A percentile compares a stretch with the other conserved stretches of the same genome.
Evolutionary conservation across 129 eudicot species (phyloP).

Genomic region (Heracleum sosnowskyi): DNA sequence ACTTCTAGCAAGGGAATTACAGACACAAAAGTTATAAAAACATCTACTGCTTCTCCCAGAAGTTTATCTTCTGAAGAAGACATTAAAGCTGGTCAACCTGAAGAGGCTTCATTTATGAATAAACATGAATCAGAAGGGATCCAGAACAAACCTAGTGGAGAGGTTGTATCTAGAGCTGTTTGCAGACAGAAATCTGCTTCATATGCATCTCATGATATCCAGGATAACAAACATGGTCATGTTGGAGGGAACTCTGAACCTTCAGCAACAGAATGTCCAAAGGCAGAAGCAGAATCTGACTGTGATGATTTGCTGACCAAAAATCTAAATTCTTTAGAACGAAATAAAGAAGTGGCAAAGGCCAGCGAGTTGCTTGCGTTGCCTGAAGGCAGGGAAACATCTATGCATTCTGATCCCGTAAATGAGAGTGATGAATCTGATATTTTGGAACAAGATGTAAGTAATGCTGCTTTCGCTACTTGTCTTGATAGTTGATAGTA

Average conservation of each 20-base stretch:
- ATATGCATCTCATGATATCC: slow-evolving; percentile 15
- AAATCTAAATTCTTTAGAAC: slow-evolving; percentile 17
- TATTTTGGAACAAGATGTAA: slow-evolving; percentile 77
- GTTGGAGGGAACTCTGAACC: slow-evolving; percentile 18
- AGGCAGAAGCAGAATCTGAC: slow-evolving; percentile 22
- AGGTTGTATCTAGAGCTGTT: slow-evolving; percentile 18
- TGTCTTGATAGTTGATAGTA: slow-evolving; percentile 1
- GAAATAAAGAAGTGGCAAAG: slow-evolving; percentile 26
- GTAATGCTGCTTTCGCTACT: slow-evolving; percentile 16
- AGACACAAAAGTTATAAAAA: slow-evolving; percentile 5
- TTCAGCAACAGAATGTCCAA: slow-evolving; percentile 3
- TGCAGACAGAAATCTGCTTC: slow-evolving; percentile 15
- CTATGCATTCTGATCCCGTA: slow-evolving; percentile 25
- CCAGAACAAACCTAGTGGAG: slow-evolving; percentile 13
- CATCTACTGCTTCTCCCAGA: slow-evolving; percentile 2
- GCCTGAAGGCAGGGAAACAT: slow-evolving; percentile 16
- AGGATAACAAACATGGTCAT: slow-evolving; percentile 18
- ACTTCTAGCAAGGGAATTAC: slow-evolving; percentile 9
- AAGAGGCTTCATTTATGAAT: slow-evolving; percentile 13
- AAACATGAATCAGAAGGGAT: slow-evolving; percentile 19
- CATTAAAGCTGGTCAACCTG: slow-evolving; percentile 5
- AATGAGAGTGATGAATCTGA: slow-evolving; percentile 77
- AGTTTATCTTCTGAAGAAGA: slow-evolving; percentile 11
- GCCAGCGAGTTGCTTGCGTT: slow-evolving; percentile 15
- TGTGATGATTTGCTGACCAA: slow-evolving; percentile 21